These are phyloP conservation scores for Fallopia convolvulus DNA, from an alignment of 148 eudicot species.

Conservation along the genomic window DNA sequence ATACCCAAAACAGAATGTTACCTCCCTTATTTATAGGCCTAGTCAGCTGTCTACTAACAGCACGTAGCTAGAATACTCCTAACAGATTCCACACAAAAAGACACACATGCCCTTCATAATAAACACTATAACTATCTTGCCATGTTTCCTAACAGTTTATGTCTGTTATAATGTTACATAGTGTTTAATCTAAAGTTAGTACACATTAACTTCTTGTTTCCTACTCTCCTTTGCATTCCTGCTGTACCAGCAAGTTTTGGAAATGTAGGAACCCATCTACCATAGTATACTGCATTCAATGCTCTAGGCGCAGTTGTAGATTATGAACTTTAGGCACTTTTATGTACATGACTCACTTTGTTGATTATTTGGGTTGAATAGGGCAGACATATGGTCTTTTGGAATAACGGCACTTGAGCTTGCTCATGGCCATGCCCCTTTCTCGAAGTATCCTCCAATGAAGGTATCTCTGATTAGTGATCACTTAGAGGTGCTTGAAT, in stretches of 20 bases:
- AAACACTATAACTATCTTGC: no score
- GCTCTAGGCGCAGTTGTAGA: background rate
- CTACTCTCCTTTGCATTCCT: slow-evolving; percentile 2
- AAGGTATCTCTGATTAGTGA: slow-evolving; percentile 39
- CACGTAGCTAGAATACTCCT: no score
- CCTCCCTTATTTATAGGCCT: no score
- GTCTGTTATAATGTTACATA: background rate
- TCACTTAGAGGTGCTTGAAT: background rate
- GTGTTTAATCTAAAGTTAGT: background rate
- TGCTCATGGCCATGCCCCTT: slow-evolving; percentile 76
- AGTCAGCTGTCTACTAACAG: no score
- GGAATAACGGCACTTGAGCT: slow-evolving; percentile 16
- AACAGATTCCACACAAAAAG: no score
- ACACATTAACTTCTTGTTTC: background rate
- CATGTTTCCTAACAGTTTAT: no score
- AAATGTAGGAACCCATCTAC: background rate
- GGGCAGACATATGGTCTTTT: slow-evolving; percentile 13
- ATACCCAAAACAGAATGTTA: no score
- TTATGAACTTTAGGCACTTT: background rate
- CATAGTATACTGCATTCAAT: background rate
- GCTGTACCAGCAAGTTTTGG: background rate
- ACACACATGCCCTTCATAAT: no score
- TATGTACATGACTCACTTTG: background rate
- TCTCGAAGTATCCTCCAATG: slow-evolving; percentile 98
- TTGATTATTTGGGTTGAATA: background rate